Conservation (phyloP, 31 red algal species). For the Endocladia muricata region DNA sequence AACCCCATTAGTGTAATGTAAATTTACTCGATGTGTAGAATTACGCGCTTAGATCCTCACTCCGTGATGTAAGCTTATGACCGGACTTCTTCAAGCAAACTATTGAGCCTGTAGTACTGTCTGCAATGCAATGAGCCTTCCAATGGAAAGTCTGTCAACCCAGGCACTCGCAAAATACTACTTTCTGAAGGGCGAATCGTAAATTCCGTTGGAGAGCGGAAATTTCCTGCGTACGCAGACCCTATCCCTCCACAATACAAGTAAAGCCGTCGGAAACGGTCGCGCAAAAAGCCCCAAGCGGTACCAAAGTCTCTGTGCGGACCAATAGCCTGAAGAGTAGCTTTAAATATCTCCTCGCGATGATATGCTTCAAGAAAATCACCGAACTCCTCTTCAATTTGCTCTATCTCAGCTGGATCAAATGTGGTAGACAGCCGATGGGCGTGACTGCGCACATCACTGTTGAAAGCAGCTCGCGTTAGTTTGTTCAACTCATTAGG, state of each 20-base stretch:
- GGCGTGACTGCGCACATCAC: slow-evolving; percentile 15
- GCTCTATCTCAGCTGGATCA: neutral
- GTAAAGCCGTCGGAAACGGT: slow-evolving; percentile 15
- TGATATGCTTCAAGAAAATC: slow-evolving; percentile 22
- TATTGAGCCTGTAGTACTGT: neutral
- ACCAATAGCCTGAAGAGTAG: neutral
- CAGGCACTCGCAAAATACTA: neutral
- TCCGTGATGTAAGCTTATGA: no score
- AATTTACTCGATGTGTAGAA: no score
- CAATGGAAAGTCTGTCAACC: slow-evolving; percentile 17
- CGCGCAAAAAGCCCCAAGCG: slow-evolving; percentile 13
- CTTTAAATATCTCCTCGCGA: slow-evolving; percentile 18
- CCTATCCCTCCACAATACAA: slow-evolving; percentile 25
- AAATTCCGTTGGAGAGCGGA: neutral
- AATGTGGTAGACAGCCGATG: slow-evolving; percentile 10
- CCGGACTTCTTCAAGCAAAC: neutral
- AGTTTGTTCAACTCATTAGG: slow-evolving; percentile 17
- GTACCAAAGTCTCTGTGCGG: neutral
- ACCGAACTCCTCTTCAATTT: slow-evolving; percentile 24
- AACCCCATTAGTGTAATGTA: no score
- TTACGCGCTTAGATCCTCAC: no score
- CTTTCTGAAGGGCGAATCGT: neutral
- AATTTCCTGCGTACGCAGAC: neutral
- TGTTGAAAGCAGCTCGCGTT: slow-evolving; percentile 22
- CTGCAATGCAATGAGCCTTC: slow-evolving; percentile 24